Evolutionary conservation across 148 eudicot genomes (phyloP), one percentile per base, ranked within the genome.

Genomic region (Amaranthus hypochondriacus): DNA sequence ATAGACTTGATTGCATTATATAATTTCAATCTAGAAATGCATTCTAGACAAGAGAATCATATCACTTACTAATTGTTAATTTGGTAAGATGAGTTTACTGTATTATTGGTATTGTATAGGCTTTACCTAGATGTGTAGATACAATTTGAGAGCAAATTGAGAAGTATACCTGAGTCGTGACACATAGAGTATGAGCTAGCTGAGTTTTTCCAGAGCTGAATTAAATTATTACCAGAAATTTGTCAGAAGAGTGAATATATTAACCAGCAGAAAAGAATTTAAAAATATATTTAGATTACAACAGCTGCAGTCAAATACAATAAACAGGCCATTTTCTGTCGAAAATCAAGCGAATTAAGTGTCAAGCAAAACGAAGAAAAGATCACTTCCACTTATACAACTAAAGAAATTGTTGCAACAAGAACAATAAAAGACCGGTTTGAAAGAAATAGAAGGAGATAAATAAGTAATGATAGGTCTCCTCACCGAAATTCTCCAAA

Each of bases 151-250:
- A 44, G 14, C 47, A 55, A 62, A 48, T 48, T 55, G 9, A 49
- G 75, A 68, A 70, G 72, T n/a, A 57, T 76, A 90, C 99, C 96
- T 95, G 99, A 48, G 97, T 90, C 11, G 97, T 62, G 75, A 95
- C 99, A 58, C 99, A 92, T 28, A 95, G 86, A 48, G 97, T 95
- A 71, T 95, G 99, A 21, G 99, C 99, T 21, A 95, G 97, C 82
- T 95, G 99, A 77, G 99, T 95, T 78, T 95, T 95, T 73, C 99
- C 99, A 75, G 96, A 92, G 72, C 99, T 95, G 89, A 73, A 58
- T 46, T 18, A 67, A 49, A 78, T 68, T 52, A 14, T 12, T 4
- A 52, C 48, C 42, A 56, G 7, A 57, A 49, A 66, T 4, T 6
- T 15, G 56, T 75, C 9, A 71, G 76, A 70, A 39, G 14, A 56